phyloP scores from a whole-genome alignment of 129 eudicot species.

The Lactuca sativa region DNA sequence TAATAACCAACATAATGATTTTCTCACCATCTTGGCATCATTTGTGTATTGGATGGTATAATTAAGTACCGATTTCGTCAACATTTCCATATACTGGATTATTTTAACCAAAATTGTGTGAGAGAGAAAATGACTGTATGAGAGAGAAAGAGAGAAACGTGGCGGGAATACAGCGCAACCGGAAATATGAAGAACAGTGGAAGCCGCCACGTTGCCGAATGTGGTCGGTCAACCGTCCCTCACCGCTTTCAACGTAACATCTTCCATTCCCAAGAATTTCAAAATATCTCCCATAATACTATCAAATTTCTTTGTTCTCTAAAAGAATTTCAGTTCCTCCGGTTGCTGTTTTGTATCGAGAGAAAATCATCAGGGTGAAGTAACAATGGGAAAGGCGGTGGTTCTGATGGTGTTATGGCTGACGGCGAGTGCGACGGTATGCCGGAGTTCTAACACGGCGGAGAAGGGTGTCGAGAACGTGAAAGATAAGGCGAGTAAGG shows the following conservation, averaged over 20 bases:
- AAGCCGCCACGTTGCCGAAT: slow-evolving; percentile 26
- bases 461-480: slow-evolving; percentile 25
- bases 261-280: not conserved
- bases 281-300: not conserved
- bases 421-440: slow-evolving; percentile 29
- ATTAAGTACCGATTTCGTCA: no score
- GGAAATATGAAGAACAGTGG: not conserved
- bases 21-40: no score
- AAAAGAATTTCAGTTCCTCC: not conserved
- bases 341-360: slow-evolving; percentile 1
- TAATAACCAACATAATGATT: no score
- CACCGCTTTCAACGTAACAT: slow-evolving; percentile 21
- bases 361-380: not conserved
- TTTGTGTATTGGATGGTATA: no score
- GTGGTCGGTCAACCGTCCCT: not conserved
- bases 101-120: not conserved
- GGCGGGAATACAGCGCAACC: slow-evolving; percentile 27
- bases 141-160: slow-evolving; percentile 16
- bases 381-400: slow-evolving; percentile 19
- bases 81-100: no score
- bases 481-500: slow-evolving; percentile 31
- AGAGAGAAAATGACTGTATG: not conserved
- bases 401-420: slow-evolving; percentile 35
- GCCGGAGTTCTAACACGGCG: slow-evolving; percentile 30
- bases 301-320: not conserved